These are phyloP conservation scores for Backusella sp. DNA, from an alignment of 192 early-diverging fungal genomes.

Conservation along the genomic window DNA sequence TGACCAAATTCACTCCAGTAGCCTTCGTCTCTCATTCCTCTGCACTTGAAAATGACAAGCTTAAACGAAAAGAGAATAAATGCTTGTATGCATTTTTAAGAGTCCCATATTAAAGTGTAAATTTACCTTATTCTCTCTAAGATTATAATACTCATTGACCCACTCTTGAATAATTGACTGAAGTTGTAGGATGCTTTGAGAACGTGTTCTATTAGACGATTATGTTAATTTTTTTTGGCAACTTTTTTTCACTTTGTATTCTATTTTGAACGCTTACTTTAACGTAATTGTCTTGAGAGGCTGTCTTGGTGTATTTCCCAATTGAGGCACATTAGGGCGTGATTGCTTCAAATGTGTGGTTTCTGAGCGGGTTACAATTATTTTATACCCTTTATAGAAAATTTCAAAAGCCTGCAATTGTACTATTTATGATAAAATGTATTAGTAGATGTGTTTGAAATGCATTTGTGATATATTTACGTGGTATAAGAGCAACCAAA, in stretches of 20 bases:
- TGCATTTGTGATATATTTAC: neutral
- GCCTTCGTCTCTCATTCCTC: neutral
- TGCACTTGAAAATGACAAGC: slow-evolving; percentile 10
- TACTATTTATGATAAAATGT: neutral
- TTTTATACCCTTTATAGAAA: neutral
- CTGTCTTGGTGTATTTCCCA: neutral
- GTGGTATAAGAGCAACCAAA: slow-evolving; percentile 8
- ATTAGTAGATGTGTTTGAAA: too few relatives aligned
- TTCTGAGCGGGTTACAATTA: neutral
- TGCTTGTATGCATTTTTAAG: neutral
- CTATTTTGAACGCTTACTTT: neutral
- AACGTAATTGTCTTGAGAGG: neutral
- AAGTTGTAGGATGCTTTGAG: neutral
- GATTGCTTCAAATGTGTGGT: neutral
- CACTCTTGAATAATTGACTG: slow-evolving; percentile 24
- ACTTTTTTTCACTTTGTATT: too few relatives aligned
- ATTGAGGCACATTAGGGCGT: neutral
- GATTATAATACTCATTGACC: slow-evolving; percentile 15
- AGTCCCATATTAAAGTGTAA: neutral
- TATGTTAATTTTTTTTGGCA: too few relatives aligned
- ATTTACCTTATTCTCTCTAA: slow-evolving; percentile 14
- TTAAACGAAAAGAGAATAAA: neutral
- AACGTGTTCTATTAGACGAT: neutral
- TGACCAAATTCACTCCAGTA: slow-evolving; percentile 15
- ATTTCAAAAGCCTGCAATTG: neutral